phyloP scores from a whole-genome alignment of 1,139 yeast genomes.

The Martiniozyma asiatica region DNA sequence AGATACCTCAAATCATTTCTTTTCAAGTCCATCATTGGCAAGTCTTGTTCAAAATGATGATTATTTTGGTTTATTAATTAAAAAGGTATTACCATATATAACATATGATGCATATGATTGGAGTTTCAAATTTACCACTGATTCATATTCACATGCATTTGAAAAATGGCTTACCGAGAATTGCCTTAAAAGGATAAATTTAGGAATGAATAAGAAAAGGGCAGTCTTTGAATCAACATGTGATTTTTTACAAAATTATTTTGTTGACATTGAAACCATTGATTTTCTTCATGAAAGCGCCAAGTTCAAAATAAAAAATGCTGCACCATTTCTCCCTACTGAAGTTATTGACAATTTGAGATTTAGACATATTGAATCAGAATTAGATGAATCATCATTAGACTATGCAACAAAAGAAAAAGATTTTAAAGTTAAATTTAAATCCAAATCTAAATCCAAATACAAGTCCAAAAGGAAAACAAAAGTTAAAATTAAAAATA shows the following conservation, averaged over 20 bases:
- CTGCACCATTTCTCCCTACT: conserved; percentile 12
- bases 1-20: conserved; percentile 5
- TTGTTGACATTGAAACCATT: conserved; percentile 9
- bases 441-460: no score
- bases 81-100: conserved; percentile 7
- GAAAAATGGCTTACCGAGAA: no score
- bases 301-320: no score
- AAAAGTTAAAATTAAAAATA: conserved; percentile 8
- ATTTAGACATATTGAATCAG: conserved; percentile 6
- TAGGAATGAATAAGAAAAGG: no score
- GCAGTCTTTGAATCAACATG: conserved; percentile 8
- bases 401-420: no score
- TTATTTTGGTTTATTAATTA: conserved; percentile 6
- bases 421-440: no score
- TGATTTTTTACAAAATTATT: conserved; percentile 9
- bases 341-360: conserved; percentile 7
- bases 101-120: conserved; percentile 6
- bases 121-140: conserved; percentile 6
- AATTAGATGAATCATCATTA: no score
- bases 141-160: conserved; percentile 7
- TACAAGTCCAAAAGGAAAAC: no score
- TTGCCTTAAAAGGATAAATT: no score
- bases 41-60: conserved; percentile 6
- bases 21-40: conserved; percentile 9
- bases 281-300: conserved; percentile 1